Conservation (phyloP, 805 yeast species). For the Yamadazyma ubonensis region DNA sequence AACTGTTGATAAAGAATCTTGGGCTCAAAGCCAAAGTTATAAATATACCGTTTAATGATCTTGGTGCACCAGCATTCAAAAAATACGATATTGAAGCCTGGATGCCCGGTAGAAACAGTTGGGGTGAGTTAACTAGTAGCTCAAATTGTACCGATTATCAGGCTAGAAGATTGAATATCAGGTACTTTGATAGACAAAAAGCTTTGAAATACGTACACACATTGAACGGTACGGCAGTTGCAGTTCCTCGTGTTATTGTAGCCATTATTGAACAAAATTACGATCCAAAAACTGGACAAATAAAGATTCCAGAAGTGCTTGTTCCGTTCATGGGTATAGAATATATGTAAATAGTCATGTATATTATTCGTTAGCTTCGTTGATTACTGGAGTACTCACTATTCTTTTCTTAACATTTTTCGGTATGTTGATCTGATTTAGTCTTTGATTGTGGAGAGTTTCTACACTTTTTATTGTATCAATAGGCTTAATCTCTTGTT, state of each 20-base stretch:
- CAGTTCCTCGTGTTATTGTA: conserved; percentile 85
- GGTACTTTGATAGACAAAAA: conserved; percentile 37
- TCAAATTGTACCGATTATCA: conserved; percentile 94
- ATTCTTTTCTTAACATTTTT: conserved; percentile 21
- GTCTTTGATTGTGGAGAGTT: conserved; percentile 13
- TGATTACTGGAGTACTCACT: conserved; percentile 25
- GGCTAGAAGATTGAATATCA: conserved; percentile 75
- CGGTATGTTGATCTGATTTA: conserved; percentile 7
- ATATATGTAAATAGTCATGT: conserved; percentile 12
- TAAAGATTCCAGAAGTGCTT: conserved; percentile 67
- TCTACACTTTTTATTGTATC: conserved; percentile 10
- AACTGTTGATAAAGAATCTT: conserved; percentile 56
- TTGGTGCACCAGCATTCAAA: conserved; percentile 90
- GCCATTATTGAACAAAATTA: conserved; percentile 89
- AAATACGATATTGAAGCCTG: conserved; percentile 95
- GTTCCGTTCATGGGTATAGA: conserved; percentile 67
- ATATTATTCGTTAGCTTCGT: conserved; percentile 3
- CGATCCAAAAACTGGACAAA: conserved; percentile 51
- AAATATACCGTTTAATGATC: conserved; percentile 85
- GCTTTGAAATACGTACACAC: conserved; percentile 67
- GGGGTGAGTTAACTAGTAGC: conserved; percentile 92
- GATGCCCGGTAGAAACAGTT: conserved; percentile 94
- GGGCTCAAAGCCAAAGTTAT: conserved; percentile 81
- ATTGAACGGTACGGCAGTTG: conserved; percentile 93
- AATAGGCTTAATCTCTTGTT: background rate